phyloP scores from a whole-genome alignment of 257 asterid species.

The Scutellaria baicalensis region DNA sequence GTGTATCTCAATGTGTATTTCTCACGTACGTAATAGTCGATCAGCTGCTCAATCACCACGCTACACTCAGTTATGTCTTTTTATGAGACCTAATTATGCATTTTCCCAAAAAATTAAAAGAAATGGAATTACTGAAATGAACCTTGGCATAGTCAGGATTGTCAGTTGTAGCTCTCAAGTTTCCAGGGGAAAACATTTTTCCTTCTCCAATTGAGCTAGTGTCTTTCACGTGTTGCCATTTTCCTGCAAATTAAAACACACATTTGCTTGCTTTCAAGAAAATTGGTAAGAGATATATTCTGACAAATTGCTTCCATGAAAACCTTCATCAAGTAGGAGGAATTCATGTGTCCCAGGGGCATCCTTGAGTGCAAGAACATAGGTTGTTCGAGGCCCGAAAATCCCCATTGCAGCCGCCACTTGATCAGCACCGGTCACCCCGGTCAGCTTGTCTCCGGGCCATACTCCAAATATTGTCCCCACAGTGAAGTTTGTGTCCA shows the following conservation, averaged over 20 bases:
- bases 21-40: slow-evolving; percentile 78
- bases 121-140: not conserved
- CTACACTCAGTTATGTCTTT: not conserved
- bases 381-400: slow-evolving; percentile 88
- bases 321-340: slow-evolving; percentile 93
- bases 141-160: slow-evolving; percentile 62
- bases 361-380: slow-evolving; percentile 92
- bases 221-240: slow-evolving; percentile 96
- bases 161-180: slow-evolving; percentile 58
- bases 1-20: slow-evolving; percentile 98
- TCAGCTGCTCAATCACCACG: slow-evolving; percentile 40
- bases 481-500: slow-evolving; percentile 93
- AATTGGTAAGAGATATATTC: too few relatives aligned
- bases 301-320: not conserved
- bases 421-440: slow-evolving; percentile 79
- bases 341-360: slow-evolving; percentile 90
- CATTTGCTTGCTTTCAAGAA: too few relatives aligned
- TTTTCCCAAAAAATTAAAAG: too few relatives aligned
- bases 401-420: slow-evolving; percentile 99
- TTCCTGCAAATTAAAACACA: slow-evolving; percentile 37
- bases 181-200: slow-evolving; percentile 95
- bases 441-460: slow-evolving; percentile 95
- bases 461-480: slow-evolving; percentile 97
- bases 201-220: slow-evolving; percentile 93
- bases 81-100: too few relatives aligned